phyloP scores from a whole-genome alignment of 306 rosid species.

The Quercus alba region DNA sequence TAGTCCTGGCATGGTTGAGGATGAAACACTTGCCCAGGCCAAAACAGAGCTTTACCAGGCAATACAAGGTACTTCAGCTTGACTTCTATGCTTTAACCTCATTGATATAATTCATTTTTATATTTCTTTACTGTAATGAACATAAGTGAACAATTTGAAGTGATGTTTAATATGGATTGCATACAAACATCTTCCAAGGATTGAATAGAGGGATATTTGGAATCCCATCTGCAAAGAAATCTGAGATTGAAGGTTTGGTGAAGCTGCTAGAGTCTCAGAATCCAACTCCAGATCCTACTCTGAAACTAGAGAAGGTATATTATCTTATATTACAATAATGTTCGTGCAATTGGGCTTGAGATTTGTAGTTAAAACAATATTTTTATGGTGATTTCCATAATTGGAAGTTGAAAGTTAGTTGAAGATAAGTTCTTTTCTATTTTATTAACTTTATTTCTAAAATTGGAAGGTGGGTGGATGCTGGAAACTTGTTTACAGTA shows the following conservation, averaged over 20 bases:
- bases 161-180: slow-evolving; percentile 24
- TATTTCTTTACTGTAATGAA: not conserved
- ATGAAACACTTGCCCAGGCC: slow-evolving; percentile 44
- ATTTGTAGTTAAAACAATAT: not conserved
- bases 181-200: slow-evolving; percentile 37
- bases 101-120: not conserved
- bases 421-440: not conserved
- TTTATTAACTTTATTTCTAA: not conserved
- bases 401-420: slow-evolving; percentile 56
- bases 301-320: slow-evolving; percentile 55
- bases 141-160: slow-evolving; percentile 1
- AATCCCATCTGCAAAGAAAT: slow-evolving; percentile 62
- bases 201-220: slow-evolving; percentile 82
- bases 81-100: not conserved
- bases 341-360: not conserved
- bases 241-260: slow-evolving; percentile 64
- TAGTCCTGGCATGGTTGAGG: slow-evolving; percentile 41
- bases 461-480: slow-evolving; percentile 39
- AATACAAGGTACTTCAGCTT: slow-evolving; percentile 46
- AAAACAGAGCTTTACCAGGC: slow-evolving; percentile 54
- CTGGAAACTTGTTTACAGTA: slow-evolving; percentile 83
- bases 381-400: not conserved
- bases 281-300: slow-evolving; percentile 72
- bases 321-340: slow-evolving; percentile 18
- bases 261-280: slow-evolving; percentile 64